Percentiles rank a stretch among this genome's conserved stretches.
Evolutionary conservation across 176 grass and related monocot species (phyloP).

Genomic region (Phyllostachys edulis): DNA sequence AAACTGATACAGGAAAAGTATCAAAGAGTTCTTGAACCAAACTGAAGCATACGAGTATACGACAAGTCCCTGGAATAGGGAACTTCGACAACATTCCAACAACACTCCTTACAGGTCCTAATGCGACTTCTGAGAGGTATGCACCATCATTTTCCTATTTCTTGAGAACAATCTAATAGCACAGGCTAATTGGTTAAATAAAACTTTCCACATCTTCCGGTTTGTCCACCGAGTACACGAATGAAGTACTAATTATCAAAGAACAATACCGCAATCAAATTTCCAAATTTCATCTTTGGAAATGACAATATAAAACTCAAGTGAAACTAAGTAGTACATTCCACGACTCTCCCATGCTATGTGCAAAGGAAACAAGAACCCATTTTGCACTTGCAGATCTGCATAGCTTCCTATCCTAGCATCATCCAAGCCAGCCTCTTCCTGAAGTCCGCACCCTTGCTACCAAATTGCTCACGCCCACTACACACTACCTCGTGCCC

Average conservation of each 20-base stretch:
- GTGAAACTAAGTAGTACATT: neutral
- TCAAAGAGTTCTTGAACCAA: neutral
- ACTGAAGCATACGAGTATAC: neutral
- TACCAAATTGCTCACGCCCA: neutral
- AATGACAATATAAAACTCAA: neutral
- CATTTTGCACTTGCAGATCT: constrained; percentile 1
- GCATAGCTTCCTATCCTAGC: neutral
- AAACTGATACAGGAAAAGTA: neutral
- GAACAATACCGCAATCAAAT: neutral
- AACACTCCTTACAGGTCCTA: neutral
- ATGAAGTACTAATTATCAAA: neutral
- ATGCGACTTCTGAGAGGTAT: neutral
- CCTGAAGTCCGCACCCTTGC: neutral
- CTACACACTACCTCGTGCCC: neutral
- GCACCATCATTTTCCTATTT: neutral
- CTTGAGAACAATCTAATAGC: neutral
- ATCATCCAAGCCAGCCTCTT: neutral
- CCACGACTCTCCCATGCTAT: neutral
- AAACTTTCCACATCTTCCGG: neutral
- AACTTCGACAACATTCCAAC: neutral
- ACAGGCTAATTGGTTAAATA: neutral
- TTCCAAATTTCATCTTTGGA: neutral
- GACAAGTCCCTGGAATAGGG: neutral
- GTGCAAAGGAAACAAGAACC: neutral
- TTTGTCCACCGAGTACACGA: neutral